These are phyloP conservation scores for Cryptococcus floricola DNA, from an alignment of 1,284 basidiomycete genomes.

Conservation along the genomic window DNA sequence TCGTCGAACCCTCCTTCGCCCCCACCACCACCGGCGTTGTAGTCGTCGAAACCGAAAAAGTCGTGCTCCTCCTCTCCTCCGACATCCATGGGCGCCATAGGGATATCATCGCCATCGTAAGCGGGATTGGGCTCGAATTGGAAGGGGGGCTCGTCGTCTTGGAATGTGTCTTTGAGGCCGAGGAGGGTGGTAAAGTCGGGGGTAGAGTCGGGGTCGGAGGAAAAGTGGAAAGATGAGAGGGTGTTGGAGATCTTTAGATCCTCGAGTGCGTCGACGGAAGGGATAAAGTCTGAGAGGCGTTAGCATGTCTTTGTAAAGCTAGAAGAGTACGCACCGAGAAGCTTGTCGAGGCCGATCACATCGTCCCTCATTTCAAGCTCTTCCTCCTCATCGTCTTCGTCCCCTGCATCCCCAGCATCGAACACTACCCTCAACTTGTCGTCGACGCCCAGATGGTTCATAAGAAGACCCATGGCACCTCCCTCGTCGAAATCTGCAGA, in stretches of 20 bases:
- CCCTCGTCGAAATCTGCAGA: constrained; percentile 98
- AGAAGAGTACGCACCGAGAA: constrained; percentile 58
- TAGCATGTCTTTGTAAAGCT: not conserved
- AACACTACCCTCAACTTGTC: constrained; percentile 87
- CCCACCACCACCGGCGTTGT: constrained; percentile 63
- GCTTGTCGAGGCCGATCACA: constrained; percentile 52
- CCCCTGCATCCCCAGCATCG: constrained; percentile 85
- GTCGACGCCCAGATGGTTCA: constrained; percentile 88
- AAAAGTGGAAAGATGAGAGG: constrained; percentile 73
- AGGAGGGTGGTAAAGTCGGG: constrained; percentile 51
- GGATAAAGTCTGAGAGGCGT: constrained; percentile 60
- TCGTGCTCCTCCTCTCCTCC: constrained; percentile 29
- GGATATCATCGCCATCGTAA: constrained; percentile 3
- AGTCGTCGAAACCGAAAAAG: constrained; percentile 61
- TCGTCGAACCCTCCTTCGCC: constrained; percentile 52
- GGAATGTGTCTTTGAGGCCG: constrained; percentile 27
- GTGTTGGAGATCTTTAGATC: constrained; percentile 73
- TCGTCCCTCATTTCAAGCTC: constrained; percentile 50
- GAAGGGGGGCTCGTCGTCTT: constrained; percentile 12
- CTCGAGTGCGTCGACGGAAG: constrained; percentile 61
- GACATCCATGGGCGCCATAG: not conserved
- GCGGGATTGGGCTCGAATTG: not conserved
- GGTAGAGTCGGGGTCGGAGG: constrained; percentile 55
- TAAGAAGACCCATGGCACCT: constrained; percentile 85
- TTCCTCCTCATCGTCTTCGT: constrained; percentile 69